A percentile compares a stretch with the other conserved stretches of the same genome.
phyloP scores from a whole-genome alignment of 2,329 filamentous ascomycete species.

The Orbilia oligospora region DNA sequence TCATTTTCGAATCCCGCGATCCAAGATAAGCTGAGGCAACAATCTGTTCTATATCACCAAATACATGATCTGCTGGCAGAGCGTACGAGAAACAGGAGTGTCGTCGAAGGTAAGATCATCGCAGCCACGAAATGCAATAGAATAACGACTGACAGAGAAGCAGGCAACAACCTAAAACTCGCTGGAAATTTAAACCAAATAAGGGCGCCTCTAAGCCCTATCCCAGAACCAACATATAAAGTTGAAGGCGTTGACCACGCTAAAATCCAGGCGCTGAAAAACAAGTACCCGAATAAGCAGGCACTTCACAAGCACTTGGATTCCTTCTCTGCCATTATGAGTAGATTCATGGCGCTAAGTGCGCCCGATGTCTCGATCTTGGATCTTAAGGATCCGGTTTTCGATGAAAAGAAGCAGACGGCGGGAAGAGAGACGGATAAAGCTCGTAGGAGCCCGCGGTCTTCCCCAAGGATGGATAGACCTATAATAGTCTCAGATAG shows the following conservation, averaged over 20 bases:
- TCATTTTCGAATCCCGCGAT: slow-evolving; percentile 46
- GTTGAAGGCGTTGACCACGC: slow-evolving; percentile 43
- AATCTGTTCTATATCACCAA: slow-evolving; percentile 51
- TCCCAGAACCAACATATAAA: slow-evolving; percentile 43
- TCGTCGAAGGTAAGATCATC: slow-evolving; percentile 28
- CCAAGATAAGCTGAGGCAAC: slow-evolving; percentile 40
- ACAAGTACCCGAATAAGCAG: slow-evolving; percentile 46
- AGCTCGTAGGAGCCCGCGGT: background rate
- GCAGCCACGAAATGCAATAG: background rate
- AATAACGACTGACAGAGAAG: background rate
- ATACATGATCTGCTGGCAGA: slow-evolving; percentile 48
- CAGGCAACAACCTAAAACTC: slow-evolving; percentile 4
- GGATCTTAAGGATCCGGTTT: slow-evolving; percentile 26
- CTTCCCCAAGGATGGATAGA: background rate
- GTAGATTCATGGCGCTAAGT: slow-evolving; percentile 38
- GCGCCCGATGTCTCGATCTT: slow-evolving; percentile 29
- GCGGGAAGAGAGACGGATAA: slow-evolving; percentile 3
- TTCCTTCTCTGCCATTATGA: slow-evolving; percentile 38
- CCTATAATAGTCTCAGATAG: background rate
- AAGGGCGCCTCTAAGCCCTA: slow-evolving; percentile 4
- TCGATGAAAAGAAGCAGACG: slow-evolving; percentile 9
- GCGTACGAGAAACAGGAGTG: slow-evolving; percentile 24
- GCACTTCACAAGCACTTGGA: slow-evolving; percentile 50
- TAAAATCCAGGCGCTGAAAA: slow-evolving; percentile 39
- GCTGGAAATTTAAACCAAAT: background rate